Conservation (phyloP, 495 filamentous ascomycete genomes). For the Viridothelium virens region DNA sequence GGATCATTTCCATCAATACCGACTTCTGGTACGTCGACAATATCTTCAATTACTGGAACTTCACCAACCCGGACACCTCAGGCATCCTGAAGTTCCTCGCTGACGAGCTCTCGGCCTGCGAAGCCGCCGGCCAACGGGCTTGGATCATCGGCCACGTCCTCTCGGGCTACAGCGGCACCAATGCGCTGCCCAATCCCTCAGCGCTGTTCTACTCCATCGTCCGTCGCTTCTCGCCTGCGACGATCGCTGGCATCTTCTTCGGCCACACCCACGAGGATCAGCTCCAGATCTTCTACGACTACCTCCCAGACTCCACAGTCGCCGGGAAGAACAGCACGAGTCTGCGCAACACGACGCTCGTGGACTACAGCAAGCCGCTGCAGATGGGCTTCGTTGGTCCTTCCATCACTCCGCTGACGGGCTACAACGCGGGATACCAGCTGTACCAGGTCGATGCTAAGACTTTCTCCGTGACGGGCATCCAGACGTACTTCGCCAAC, state of each 20-base stretch:
- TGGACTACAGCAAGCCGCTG: conserved; percentile 31
- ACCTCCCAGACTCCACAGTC: background rate
- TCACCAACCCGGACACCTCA: conserved; percentile 43
- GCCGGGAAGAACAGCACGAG: conserved; percentile 41
- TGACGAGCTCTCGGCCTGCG: conserved; percentile 45
- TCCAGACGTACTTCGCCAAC: conserved; percentile 47
- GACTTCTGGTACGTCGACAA: conserved; percentile 48
- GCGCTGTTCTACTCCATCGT: conserved; percentile 52
- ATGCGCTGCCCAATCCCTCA: conserved; percentile 44
- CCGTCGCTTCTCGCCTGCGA: conserved; percentile 48
- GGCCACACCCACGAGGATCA: conserved; percentile 53
- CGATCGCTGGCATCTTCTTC: conserved; percentile 50
- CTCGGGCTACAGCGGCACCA: conserved; percentile 46
- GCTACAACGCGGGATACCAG: conserved; percentile 50
- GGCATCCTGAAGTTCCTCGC: conserved; percentile 47
- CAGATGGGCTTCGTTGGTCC: conserved; percentile 45
- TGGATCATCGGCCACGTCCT: conserved; percentile 52
- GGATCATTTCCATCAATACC: conserved; percentile 48
- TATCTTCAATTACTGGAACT: conserved; percentile 42
- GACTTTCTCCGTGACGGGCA: conserved; percentile 47
- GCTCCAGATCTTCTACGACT: conserved; percentile 44
- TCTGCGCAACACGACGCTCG: conserved; percentile 31
- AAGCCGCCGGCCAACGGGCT: conserved; percentile 45
- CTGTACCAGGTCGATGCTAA: conserved; percentile 50
- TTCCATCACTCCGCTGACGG: conserved; percentile 47